Percentiles rank a stretch among this genome's conserved stretches.
Evolutionary conservation across 139 green algal genomes (phyloP).

Genomic region (Closterium sp.): DNA sequence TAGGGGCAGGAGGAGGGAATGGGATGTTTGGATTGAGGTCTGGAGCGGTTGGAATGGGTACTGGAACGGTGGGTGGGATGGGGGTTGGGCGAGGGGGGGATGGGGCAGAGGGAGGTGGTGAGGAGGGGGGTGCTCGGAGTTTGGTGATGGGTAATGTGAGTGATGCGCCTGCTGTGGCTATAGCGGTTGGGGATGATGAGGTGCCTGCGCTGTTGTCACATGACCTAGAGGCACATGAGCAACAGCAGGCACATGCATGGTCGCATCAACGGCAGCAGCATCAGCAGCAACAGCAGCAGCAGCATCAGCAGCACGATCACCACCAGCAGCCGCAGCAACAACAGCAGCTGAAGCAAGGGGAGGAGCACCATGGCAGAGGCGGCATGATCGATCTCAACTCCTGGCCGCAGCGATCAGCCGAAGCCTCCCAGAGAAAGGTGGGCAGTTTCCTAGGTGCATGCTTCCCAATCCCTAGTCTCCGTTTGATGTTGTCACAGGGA

Average conservation of each 20-base stretch:
- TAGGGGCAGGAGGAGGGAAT: background rate
- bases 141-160: background rate
- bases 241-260: background rate
- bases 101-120: background rate
- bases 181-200: conserved; percentile 9
- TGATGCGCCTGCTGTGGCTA: conserved; percentile 10
- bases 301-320: background rate
- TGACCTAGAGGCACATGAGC: background rate
- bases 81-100: background rate
- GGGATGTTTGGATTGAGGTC: background rate
- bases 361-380: background rate
- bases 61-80: background rate
- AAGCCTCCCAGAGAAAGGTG: background rate
- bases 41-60: background rate
- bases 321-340: too few species aligned
- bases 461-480: background rate
- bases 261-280: background rate
- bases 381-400: background rate
- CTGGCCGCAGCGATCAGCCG: background rate
- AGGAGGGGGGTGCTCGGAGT: background rate
- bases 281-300: background rate
- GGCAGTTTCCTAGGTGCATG: background rate
- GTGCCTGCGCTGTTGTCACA: background rate
- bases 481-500: background rate
- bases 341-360: background rate